A percentile compares a stretch with the other conserved stretches of the same genome.
phyloP scores from a whole-genome alignment of 306 rosid genomes.

The Citrullus mucosospermus region DNA sequence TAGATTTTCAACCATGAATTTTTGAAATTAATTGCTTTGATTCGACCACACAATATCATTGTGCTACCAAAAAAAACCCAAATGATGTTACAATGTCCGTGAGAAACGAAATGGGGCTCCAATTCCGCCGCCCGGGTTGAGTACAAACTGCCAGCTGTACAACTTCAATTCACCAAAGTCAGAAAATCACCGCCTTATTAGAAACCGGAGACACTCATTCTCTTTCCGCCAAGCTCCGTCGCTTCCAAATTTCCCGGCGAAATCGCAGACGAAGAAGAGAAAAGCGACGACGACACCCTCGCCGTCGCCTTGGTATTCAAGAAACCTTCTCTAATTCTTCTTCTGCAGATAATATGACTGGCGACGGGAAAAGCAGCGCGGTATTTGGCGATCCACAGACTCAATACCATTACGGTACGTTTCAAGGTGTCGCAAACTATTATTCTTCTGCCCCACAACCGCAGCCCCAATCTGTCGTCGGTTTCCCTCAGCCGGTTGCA shows the following conservation, averaged over 20 bases:
- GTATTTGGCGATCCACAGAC: constrained; percentile 18
- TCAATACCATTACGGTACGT: constrained; percentile 64
- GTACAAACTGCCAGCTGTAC: background rate
- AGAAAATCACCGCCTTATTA: background rate
- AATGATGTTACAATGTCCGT: no score
- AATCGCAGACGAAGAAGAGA: background rate
- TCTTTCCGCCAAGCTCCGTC: background rate
- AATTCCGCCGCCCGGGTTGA: background rate
- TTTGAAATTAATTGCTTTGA: no score
- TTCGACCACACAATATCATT: no score
- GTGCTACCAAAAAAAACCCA: no score
- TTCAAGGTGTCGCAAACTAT: constrained; percentile 76
- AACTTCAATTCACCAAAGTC: background rate
- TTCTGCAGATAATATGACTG: constrained; percentile 22
- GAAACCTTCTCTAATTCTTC: background rate
- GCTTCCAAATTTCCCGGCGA: background rate
- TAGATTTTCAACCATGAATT: no score
- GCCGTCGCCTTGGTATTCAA: background rate
- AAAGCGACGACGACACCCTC: background rate
- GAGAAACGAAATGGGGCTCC: background rate
- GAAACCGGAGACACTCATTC: background rate
- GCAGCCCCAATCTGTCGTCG: constrained; percentile 22
- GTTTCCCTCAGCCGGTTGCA: constrained; percentile 36
- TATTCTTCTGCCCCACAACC: constrained; percentile 28
- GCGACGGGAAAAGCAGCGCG: constrained; percentile 32